phyloP scores from a whole-genome alignment of 768 basidiomycete genomes.

The Stropharia rugosoannulata region DNA sequence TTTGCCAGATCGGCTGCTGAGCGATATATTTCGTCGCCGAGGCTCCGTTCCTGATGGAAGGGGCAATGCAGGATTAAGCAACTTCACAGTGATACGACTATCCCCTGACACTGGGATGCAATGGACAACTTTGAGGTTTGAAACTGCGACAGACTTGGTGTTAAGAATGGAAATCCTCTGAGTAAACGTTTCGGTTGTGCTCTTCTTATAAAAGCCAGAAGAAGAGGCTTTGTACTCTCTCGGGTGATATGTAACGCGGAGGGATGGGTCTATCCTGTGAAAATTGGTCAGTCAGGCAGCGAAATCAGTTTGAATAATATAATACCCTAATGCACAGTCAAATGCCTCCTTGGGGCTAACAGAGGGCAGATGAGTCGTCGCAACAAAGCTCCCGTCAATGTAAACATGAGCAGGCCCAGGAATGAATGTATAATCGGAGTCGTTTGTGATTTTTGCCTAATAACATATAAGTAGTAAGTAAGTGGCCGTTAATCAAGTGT shows the following conservation, averaged over 20 bases:
- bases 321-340: constrained; percentile 39
- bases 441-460: constrained; percentile 46
- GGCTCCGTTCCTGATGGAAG: not conserved
- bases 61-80: not conserved
- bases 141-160: constrained; percentile 26
- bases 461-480: not conserved
- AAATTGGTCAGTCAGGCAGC: constrained; percentile 33
- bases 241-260: constrained; percentile 39
- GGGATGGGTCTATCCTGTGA: constrained; percentile 35
- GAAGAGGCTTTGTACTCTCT: constrained; percentile 29
- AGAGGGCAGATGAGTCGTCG: constrained; percentile 34
- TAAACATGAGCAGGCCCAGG: constrained; percentile 44
- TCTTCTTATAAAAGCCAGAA: constrained; percentile 34
- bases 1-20: not conserved
- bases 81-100: constrained; percentile 27
- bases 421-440: constrained; percentile 47
- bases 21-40: not conserved
- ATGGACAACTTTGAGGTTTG: constrained; percentile 34
- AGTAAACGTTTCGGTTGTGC: constrained; percentile 23
- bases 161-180: constrained; percentile 39
- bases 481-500: not conserved
- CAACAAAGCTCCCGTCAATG: constrained; percentile 49
- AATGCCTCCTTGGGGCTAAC: constrained; percentile 39
- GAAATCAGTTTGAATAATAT: constrained; percentile 10
- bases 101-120: constrained; percentile 37